phyloP scores from a whole-genome alignment of 257 asterid genomes.

The Penstemon davidsonii region DNA sequence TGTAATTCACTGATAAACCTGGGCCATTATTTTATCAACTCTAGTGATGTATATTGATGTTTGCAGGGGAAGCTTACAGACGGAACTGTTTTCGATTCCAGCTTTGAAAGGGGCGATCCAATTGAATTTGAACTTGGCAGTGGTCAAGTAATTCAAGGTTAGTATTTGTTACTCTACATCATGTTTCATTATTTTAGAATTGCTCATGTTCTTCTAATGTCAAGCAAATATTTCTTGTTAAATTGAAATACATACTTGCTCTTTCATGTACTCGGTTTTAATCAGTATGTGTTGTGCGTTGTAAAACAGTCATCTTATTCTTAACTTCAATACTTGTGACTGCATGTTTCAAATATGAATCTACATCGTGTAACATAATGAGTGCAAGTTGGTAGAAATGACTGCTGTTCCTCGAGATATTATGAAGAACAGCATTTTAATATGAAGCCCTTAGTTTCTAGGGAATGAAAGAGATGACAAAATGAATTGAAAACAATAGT shows the following conservation, averaged over 20 bases:
- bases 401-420: too few species aligned
- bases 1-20: neutral
- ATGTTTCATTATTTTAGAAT: conserved; percentile 11
- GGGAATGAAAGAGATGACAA: too few species aligned
- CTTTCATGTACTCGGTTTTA: too few species aligned
- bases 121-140: conserved; percentile 88
- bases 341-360: too few species aligned
- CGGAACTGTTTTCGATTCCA: conserved; percentile 96
- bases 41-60: conserved; percentile 2
- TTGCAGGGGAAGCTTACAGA: conserved; percentile 95
- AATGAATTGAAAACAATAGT: too few species aligned
- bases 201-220: neutral
- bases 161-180: neutral
- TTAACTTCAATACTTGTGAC: too few species aligned
- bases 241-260: neutral
- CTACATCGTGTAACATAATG: too few species aligned
- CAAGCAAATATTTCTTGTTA: conserved; percentile 1
- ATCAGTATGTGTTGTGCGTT: too few species aligned
- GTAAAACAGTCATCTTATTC: too few species aligned
- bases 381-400: too few species aligned
- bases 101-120: conserved; percentile 94
- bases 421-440: too few species aligned
- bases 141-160: conserved; percentile 97
- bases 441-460: too few species aligned
- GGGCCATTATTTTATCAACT: neutral